Percentiles rank a stretch among this genome's conserved stretches.
phyloP scores from a whole-genome alignment of 2,329 filamentous ascomycete genomes.

The Hansfordia pulvinata region DNA sequence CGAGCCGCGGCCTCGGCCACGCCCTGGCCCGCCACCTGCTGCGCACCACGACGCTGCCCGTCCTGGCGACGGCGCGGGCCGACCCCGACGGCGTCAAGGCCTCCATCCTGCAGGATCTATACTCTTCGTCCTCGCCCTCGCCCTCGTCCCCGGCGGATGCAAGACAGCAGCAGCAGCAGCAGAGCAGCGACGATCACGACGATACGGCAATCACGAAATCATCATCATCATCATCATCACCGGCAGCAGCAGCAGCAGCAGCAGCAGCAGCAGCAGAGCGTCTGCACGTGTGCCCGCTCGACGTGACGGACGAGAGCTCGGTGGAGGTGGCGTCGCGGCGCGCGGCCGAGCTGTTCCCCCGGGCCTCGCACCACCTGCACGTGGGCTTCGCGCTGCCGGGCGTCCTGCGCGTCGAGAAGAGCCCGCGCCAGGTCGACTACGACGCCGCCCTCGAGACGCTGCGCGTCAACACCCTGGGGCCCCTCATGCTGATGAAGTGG shows the following conservation, averaged over 20 bases:
- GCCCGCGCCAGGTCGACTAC: constrained; percentile 49
- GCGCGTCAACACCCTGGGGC: constrained; percentile 59
- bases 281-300: constrained; percentile 24
- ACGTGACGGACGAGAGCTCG: constrained; percentile 46
- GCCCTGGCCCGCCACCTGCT: constrained; percentile 34
- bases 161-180: constrained; percentile 5
- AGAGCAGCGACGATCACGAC: too few species aligned
- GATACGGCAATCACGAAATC: too few species aligned
- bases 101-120: constrained; percentile 12
- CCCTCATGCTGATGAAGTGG: constrained; percentile 65
- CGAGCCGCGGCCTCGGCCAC: constrained; percentile 33
- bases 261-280: constrained; percentile 13
- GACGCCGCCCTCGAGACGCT: constrained; percentile 53
- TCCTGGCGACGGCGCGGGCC: constrained; percentile 29
- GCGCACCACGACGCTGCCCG: constrained; percentile 29
- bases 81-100: constrained; percentile 21
- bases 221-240: constrained; percentile 11
- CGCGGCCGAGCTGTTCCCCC: constrained; percentile 39
- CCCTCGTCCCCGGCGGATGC: constrained; percentile 4
- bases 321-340: constrained; percentile 40
- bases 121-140: constrained; percentile 17
- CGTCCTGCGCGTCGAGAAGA: constrained; percentile 60
- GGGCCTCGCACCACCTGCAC: constrained; percentile 42
- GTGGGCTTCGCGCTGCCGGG: constrained; percentile 60
- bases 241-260: constrained; percentile 3